Evolutionary conservation across 305 asterid genomes (phyloP).

Genomic region (Fraxinus paxiana): DNA sequence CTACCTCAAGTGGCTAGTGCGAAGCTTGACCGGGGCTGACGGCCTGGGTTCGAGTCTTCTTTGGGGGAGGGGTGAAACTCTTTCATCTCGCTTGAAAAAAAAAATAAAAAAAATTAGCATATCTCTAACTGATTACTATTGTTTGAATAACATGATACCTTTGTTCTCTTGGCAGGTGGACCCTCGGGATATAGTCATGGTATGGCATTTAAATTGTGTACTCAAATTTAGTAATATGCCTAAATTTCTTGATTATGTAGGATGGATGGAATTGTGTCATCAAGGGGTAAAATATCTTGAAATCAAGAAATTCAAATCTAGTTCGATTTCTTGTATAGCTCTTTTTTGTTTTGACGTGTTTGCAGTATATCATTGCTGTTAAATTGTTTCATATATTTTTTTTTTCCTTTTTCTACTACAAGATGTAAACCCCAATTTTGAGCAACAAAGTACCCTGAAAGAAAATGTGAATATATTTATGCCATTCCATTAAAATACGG

Average conservation of each 20-base stretch:
- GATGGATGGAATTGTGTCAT: not conserved
- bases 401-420: not conserved
- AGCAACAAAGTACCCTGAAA: not conserved
- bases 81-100: not conserved
- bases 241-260: not conserved
- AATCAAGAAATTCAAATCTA: conserved; percentile 8
- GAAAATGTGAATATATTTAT: not conserved
- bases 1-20: not conserved
- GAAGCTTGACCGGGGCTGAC: not conserved
- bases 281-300: conserved; percentile 6
- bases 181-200: conserved; percentile 97
- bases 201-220: conserved; percentile 33
- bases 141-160: conserved; percentile 18
- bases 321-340: conserved; percentile 15
- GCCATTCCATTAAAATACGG: not conserved
- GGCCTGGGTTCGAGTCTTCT: not conserved
- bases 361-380: not conserved
- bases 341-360: not conserved
- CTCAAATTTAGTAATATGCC: not conserved
- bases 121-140: not conserved
- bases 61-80: not conserved
- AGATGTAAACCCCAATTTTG: not conserved
- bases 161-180: conserved; percentile 65
- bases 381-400: not conserved
- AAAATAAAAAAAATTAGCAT: not conserved